phyloP scores from a whole-genome alignment of 2,329 filamentous ascomycete species.

The Calonectria ilicicola region DNA sequence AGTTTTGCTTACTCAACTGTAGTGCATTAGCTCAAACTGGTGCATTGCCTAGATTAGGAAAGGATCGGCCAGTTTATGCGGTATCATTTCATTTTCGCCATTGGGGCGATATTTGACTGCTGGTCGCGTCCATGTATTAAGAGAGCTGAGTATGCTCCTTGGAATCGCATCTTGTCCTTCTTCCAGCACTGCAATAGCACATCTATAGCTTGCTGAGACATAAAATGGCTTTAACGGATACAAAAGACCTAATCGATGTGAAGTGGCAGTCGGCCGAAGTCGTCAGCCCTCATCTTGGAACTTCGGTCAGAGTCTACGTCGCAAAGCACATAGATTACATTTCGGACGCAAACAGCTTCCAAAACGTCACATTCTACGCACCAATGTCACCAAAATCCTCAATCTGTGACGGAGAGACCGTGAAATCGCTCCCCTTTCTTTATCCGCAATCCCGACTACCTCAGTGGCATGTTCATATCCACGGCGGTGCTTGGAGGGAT shows the following conservation, averaged over 20 bases:
- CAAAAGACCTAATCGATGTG: no score
- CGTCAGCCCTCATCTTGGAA: neutral
- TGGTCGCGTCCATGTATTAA: no score
- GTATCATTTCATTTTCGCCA: no score
- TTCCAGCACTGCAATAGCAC: neutral
- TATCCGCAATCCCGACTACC: neutral
- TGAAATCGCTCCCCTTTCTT: neutral
- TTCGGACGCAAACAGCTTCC: neutral
- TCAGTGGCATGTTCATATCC: constrained; percentile 4
- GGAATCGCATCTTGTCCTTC: neutral
- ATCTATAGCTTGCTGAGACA: neutral
- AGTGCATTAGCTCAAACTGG: neutral
- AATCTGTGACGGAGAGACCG: neutral
- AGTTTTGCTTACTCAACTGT: neutral
- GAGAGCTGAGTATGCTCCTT: no score
- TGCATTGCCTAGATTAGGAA: neutral
- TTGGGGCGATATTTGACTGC: no score
- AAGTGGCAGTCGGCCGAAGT: neutral
- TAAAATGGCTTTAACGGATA: neutral
- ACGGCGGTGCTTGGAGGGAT: neutral
- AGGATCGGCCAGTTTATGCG: neutral
- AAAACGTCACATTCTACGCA: neutral
- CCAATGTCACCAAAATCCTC: neutral
- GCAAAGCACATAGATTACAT: neutral
- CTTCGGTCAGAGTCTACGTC: neutral